Evolutionary conservation across 2,329 filamentous ascomycete genomes (phyloP), one percentile per base, ranked within the genome.

Genomic region (Fusarium irregulare): DNA sequence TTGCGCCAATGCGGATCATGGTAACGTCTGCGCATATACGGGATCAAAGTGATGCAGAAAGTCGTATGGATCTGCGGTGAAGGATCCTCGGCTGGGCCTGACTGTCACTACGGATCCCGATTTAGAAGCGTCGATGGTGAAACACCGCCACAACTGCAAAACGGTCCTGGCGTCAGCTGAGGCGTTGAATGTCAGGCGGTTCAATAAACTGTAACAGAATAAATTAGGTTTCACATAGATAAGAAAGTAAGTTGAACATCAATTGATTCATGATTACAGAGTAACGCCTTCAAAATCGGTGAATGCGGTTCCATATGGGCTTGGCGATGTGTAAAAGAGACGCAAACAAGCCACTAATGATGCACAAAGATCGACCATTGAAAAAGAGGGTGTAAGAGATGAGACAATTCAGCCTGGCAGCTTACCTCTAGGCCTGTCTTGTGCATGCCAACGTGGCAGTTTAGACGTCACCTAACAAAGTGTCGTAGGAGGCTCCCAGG

Each of bases 121-220:
- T 67, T 71, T 74, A 74, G 72, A 74, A 74, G 41, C 55, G n/a
- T 4, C 28, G 7, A 64, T 44, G 47, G 54, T 70, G 55, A 68
- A 56, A 68, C 71, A 71, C 67, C 44, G 70, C 72, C 67, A 57
- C 72, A 25, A 45, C 41, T 63, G 51, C 68, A 42, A 51, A 58
- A 61, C 51, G 28, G 57, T 46, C 18, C 41, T 47, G 34, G 66
- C 70, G 63, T 56, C 67, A 70, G 67, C 67, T 56, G 50, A 57
- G 48, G 62, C 51, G 42, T 48, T 57, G 59, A 27, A 47, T 27
- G 23, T 12, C 47, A 20, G 32, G 50, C 49, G 37, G 45, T 21
- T 53, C 32, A 12, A 56, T 44, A 20, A 48, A 30, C 16, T 45
- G 45, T 54, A 53, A 40, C 61, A 63, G 56, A 53, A 37, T 49